phyloP scores from a whole-genome alignment of 2,329 filamentous ascomycete genomes.

The Penicillium sclerotiorum region DNA sequence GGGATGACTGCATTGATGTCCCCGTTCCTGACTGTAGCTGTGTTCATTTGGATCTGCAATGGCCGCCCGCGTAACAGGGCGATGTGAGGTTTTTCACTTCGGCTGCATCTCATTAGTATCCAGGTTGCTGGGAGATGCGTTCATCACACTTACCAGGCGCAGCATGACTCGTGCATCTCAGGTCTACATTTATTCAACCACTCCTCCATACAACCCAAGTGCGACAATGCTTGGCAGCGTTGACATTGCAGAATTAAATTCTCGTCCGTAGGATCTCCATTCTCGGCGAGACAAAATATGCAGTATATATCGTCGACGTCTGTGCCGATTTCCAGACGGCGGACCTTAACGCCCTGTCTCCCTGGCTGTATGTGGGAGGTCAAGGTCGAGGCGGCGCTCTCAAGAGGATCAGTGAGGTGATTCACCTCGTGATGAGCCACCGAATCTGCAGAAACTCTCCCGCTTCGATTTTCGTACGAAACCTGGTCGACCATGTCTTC shows the following conservation, averaged over 20 bases:
- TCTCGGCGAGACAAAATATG: no score
- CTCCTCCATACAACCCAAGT: no score
- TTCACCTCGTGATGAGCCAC: background rate
- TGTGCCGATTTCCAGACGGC: background rate
- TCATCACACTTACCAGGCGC: background rate
- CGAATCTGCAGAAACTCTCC: background rate
- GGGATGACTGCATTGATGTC: background rate
- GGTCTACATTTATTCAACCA: background rate
- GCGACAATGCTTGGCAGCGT: background rate
- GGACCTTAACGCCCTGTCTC: background rate
- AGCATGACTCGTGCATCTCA: background rate
- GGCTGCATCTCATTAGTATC: background rate
- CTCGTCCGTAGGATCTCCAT: background rate
- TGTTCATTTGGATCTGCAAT: background rate
- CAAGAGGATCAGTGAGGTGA: background rate
- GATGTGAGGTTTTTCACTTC: background rate
- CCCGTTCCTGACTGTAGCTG: background rate
- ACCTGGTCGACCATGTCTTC: background rate
- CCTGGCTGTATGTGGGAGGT: no score
- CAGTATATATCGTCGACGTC: background rate
- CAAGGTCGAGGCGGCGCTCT: background rate
- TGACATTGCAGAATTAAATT: background rate
- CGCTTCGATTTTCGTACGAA: no score
- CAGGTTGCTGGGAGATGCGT: background rate
- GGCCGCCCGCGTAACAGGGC: background rate